Base-by-base conservation (phyloP, 768 basidiomycete genomes). In the Auriscalpium orientale region DNA sequence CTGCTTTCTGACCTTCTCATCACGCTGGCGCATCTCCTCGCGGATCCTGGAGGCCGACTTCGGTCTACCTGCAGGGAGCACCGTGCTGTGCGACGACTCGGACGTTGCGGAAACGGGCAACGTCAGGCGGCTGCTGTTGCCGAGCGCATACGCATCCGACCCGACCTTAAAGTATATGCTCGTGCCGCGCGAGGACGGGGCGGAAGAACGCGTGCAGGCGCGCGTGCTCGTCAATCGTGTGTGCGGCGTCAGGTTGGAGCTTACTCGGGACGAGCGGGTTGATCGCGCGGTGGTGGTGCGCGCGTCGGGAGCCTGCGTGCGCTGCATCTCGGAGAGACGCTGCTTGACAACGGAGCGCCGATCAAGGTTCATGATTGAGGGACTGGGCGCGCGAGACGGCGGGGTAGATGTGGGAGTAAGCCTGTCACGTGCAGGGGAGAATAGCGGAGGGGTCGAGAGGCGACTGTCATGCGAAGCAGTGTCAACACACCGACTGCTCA, bases 341-440 rank as follows among this genome's bases (percentile, higher is more conserved):
- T 83, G 79, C 57, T 78, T 80, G 47, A 89, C 87, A 21, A 87
- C 78, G 8, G 84, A 87, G 40, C 80, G 67, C 54, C 76, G 75
- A 56, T 76, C 79, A 15, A 88, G 74, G 56, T 85, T 82, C 28
- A 77, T 70, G 46, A 88, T 79, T 8, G 85, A 87, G 5, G 84
- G 81, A 56, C 81, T 85, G 54, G 66, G 70, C 18, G 66, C 64
- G 53, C 66, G 72, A 56, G 64, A 66, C 46, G 68, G 67, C 47
- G 62, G 56, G 51, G 63, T 68, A 33, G 61, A 58, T 49, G 54
- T 61, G 35, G 40, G 67, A 53, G 43, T 58, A 21, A 62, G 65
- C 10, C 36, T 21, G 38, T 37, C 36, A 44, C 52, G 18, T 7
- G 18, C 13, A 13, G 51, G 7, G 62, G 65, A 38, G 62, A 58